Base-by-base conservation (phyloP, 495 filamentous ascomycete genomes). In the Hypoxylon crocopeplum region DNA sequence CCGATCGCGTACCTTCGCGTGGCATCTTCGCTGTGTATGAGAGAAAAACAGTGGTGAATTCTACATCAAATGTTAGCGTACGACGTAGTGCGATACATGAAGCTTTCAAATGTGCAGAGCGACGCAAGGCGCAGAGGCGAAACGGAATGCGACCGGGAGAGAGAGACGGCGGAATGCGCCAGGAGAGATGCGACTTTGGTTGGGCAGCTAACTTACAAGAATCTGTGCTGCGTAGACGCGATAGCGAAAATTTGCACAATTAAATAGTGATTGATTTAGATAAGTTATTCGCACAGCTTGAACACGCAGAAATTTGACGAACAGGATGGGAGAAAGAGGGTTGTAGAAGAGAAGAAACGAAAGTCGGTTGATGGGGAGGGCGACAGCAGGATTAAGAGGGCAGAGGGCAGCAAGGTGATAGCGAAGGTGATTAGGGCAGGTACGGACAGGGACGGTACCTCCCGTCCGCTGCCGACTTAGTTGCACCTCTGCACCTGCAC, bases 1-100 rank as follows among this genome's bases (percentile, higher is more conserved):
- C 62, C 39, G 79, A 82, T 53, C 81, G 78, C 46, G 81, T 83
- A 65, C 79, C 79, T 75, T 83, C 80, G 64, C 79, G 78, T 68
- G 79, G 68, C 80, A 83, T 83, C 62, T 64, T 69, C 56, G 53
- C 45, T 67, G 38, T 22, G 15, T 47, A 1, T 29, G 16, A 29
- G 44, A 55, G 20, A 45, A 34, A 55, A 66, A 67, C 49, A 59
- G 45, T 29, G 39, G 50, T 46, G 44, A 67, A 50, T 46, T 56
- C 55, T 68, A 54, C 49, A 65, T 39, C 51, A 47, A 60, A 59
- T 30, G 57, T 67, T 68, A 70, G 67, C 37, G 48, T 30, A 36
- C 21, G 33, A 46, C 4, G 54, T 63, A 54, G 32, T 38, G 21
- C 22, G 12, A 39, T 12, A 10, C 5, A 50, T 24, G n/a, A 42